Evolutionary conservation across 139 green algal species (phyloP).

Genomic region (Micractinium conductrix): DNA sequence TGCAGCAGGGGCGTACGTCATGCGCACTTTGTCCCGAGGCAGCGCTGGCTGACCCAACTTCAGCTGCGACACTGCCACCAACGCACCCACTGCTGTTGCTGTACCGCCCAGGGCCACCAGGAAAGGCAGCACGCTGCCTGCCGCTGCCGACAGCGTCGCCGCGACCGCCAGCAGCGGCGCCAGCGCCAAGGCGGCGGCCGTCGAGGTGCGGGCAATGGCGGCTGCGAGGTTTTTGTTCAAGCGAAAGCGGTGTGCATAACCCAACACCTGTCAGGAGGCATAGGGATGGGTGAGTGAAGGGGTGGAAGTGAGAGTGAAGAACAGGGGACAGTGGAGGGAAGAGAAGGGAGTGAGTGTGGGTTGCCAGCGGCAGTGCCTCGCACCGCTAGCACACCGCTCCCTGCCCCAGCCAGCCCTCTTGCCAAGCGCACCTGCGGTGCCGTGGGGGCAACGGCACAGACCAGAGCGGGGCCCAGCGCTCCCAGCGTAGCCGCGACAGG

Average conservation of each 20-base stretch:
- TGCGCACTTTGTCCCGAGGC: constrained; percentile 7
- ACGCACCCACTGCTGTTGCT: not conserved
- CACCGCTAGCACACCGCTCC: no score
- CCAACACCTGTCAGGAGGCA: constrained; percentile 25
- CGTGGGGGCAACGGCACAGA: constrained; percentile 30
- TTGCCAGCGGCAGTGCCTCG: no score
- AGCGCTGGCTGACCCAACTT: not conserved
- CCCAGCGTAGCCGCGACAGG: not conserved
- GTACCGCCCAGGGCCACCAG: constrained; percentile 3
- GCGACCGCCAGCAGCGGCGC: constrained; percentile 1
- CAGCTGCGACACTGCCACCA: not conserved
- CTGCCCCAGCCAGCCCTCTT: not conserved
- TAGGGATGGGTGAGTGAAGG: no score
- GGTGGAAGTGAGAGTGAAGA: no score
- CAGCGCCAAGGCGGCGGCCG: not conserved
- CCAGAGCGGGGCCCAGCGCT: constrained; percentile 18
- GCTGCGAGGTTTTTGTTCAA: constrained; percentile 47
- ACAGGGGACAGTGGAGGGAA: no score
- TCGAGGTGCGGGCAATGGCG: not conserved
- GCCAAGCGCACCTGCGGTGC: constrained; percentile 38
- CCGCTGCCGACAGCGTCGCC: not conserved
- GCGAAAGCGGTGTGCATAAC: constrained; percentile 35
- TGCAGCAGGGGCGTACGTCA: not conserved
- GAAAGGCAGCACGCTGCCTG: constrained; percentile 26
- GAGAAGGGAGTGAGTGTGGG: no score